Evolutionary conservation across 2,329 filamentous ascomycete genomes (phyloP).

Genomic region (Leptographium galeiforme): DNA sequence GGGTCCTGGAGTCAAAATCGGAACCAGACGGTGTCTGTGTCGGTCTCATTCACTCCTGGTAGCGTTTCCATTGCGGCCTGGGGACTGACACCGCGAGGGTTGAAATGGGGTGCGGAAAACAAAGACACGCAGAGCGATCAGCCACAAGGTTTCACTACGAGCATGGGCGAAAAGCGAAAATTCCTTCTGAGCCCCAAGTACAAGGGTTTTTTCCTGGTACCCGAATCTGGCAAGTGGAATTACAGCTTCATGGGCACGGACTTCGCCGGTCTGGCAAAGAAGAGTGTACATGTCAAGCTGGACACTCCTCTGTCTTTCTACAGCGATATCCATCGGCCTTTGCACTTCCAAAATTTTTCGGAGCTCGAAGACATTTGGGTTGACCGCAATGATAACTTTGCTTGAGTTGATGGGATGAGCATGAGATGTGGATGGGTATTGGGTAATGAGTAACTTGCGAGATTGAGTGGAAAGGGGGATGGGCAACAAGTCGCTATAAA

Average conservation of each 20-base stretch:
- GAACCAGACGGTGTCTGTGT: constrained; percentile 85
- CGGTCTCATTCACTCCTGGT: constrained; percentile 90
- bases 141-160: constrained; percentile 82
- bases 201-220: constrained; percentile 89
- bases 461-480: not conserved
- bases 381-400: constrained; percentile 85
- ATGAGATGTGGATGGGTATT: too few species aligned
- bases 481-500: not conserved
- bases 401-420: constrained; percentile 33
- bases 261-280: constrained; percentile 83
- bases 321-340: constrained; percentile 76
- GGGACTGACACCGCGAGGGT: constrained; percentile 81
- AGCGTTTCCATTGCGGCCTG: constrained; percentile 91
- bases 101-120: constrained; percentile 96
- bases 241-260: constrained; percentile 94
- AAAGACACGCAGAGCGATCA: constrained; percentile 86
- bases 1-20: constrained; percentile 52
- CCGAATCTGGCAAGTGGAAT: constrained; percentile 84
- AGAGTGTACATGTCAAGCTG: constrained; percentile 78
- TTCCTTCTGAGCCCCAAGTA: constrained; percentile 86
- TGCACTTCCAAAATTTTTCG: constrained; percentile 96
- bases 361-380: constrained; percentile 96
- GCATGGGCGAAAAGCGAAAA: constrained; percentile 92
- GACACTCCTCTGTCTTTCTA: constrained; percentile 88
- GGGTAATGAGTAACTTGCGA: not conserved